Evolutionary conservation across 2,329 filamentous ascomycete species (phyloP), one percentile per base, ranked within the genome.

Genomic region (Nothophaeocryptopus gaeumannii): DNA sequence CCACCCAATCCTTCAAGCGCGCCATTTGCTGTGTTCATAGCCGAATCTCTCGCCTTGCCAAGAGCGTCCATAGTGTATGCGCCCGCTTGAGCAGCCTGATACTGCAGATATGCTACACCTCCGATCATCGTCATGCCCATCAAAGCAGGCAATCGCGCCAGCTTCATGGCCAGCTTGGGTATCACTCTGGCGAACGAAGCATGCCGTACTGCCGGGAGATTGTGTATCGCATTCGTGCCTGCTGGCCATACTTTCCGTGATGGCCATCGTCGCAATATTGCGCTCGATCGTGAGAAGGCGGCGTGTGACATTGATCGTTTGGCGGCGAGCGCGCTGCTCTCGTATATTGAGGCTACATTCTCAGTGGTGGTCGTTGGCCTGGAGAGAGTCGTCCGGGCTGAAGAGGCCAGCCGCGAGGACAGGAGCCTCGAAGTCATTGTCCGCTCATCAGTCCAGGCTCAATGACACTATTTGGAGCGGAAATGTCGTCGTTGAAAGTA

Each of bases 71-170:
- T 77, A 2, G 84, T 86, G 70, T 86, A 91, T 52, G 81, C 89
- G 52, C 86, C 87, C 15, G 87, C 86, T 75, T 89, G 83, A 81
- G 64, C 84, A 56, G 93, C 92, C 72, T 99, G 93, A 68, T 99
- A 97, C 68, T 99, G 93, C 41, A 99, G 74, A 79, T 96, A 99
- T 20, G 90, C 90, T 51, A 95, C 74, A 2, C 88, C 88, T 11
- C 89, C 91, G 58, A 99, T 81, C 64, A 90, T 88, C 39, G 91
- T 81, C 36, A 89, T 90, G 36, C 92, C 93, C 63, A 96, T 91
- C 74, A 96, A 86, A 50, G 93, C 93, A 14, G 93, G 93, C 47
- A 96, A 77, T 49, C 90, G 83, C 32, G 85, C 80, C 61, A 99
- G 86, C 74, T 96, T 99, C 65, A 93, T 72, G n/a, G 93, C 84